phyloP scores from a whole-genome alignment of 2,329 filamentous ascomycete species.

The Botrytis galanthina region DNA sequence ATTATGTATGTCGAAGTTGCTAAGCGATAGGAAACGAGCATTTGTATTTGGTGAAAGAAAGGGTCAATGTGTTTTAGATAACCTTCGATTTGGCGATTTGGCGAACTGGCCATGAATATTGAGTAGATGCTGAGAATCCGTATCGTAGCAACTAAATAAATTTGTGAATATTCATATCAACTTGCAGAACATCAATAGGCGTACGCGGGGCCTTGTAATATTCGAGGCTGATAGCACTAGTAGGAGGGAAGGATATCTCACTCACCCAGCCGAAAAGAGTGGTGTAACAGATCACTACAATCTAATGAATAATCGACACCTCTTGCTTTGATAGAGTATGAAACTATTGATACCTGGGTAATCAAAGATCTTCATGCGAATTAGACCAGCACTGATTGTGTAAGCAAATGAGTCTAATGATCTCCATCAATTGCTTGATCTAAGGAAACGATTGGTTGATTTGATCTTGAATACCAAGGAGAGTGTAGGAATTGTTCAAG shows the following conservation, averaged over 20 bases:
- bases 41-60: neutral
- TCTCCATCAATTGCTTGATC: neutral
- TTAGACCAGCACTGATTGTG: neutral
- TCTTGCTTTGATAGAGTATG: neutral
- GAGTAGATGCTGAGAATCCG: neutral
- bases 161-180: neutral
- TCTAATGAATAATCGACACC: neutral
- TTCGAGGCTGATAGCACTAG: no score
- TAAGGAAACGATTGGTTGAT: neutral
- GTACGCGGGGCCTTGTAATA: no score
- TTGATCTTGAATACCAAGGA: neutral
- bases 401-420: neutral
- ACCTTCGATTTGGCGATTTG: no score
- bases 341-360: neutral
- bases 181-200: neutral
- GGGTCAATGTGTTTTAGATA: neutral
- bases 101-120: neutral
- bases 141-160: neutral
- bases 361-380: neutral
- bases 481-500: no score
- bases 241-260: neutral
- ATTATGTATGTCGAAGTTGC: neutral
- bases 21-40: neutral
- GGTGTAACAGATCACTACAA: neutral
- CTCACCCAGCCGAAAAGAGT: neutral